Evolutionary conservation across 495 filamentous ascomycete species (phyloP).

Genomic region (Neurospora sp.): DNA sequence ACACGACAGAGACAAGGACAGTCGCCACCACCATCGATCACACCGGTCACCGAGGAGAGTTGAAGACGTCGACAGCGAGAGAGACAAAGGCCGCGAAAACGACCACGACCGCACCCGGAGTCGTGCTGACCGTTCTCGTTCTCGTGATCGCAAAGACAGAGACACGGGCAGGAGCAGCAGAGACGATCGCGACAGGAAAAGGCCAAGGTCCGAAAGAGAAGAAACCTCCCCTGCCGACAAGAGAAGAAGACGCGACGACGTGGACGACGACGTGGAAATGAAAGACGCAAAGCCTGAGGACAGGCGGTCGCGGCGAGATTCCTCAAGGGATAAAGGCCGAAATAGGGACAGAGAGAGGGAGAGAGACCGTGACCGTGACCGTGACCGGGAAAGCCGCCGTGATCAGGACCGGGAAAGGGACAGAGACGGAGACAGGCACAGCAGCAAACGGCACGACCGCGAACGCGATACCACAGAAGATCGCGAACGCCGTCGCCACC

Average conservation of each 20-base stretch:
- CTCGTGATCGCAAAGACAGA: not conserved
- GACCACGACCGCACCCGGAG: not conserved
- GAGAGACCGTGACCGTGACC: constrained; percentile 9
- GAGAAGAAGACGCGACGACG: not conserved
- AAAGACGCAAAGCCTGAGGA: not conserved
- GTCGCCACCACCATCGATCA: constrained; percentile 15
- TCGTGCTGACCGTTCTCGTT: not conserved
- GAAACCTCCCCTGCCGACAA: not conserved
- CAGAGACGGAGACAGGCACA: not conserved
- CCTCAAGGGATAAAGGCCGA: not conserved
- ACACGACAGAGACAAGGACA: constrained; percentile 15
- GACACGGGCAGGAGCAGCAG: not conserved
- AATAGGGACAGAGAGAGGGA: constrained; percentile 7
- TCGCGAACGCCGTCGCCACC: constrained; percentile 6
- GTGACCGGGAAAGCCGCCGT: constrained; percentile 11
- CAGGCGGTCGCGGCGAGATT: not conserved
- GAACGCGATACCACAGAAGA: constrained; percentile 15
- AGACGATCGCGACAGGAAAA: not conserved
- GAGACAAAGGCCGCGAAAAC: not conserved
- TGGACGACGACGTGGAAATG: not conserved
- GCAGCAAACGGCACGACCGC: constrained; percentile 7
- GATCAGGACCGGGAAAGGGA: constrained; percentile 13
- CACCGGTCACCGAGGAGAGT: constrained; percentile 14
- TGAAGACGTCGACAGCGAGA: constrained; percentile 3
- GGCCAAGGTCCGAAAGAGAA: not conserved